phyloP scores from a whole-genome alignment of 768 basidiomycete genomes.

The Macrolepiota albuminosa region DNA sequence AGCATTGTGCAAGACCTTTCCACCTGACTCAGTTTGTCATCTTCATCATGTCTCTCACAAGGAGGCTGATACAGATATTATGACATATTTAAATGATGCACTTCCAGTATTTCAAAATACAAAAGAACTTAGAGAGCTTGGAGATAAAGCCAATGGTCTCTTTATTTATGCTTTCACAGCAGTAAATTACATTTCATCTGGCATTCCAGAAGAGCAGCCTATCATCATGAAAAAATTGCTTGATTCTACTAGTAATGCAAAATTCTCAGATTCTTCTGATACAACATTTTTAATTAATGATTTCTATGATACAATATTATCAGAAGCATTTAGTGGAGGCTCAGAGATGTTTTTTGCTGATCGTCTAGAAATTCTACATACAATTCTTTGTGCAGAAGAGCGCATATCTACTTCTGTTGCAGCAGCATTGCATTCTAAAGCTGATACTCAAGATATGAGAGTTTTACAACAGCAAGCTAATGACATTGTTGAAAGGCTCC shows the following conservation, averaged over 20 bases:
- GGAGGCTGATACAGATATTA: not conserved
- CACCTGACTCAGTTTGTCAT: conserved; percentile 12
- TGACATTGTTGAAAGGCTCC: conserved; percentile 9
- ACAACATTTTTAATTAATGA: not conserved
- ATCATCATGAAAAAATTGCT: not conserved
- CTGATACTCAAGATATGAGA: not conserved
- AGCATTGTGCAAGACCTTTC: conserved; percentile 12
- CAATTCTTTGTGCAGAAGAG: conserved; percentile 8
- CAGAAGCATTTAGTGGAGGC: too few relatives aligned
- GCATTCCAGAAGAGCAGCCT: not conserved
- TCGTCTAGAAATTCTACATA: conserved; percentile 8
- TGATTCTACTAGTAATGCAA: not conserved
- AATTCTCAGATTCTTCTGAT: not conserved
- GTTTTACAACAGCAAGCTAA: not conserved
- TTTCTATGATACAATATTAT: too few relatives aligned
- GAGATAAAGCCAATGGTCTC: not conserved
- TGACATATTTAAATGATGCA: not conserved
- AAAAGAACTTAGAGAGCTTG: not conserved
- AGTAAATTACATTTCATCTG: not conserved
- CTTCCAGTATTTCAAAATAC: not conserved
- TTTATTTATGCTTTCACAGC: conserved; percentile 1
- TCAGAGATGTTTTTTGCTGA: too few relatives aligned
- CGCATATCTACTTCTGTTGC: conserved; percentile 11
- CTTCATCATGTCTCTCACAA: conserved; percentile 2
- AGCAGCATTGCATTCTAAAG: conserved; percentile 9